Base-by-base conservation (phyloP, 176 grass and related monocot genomes). In the Musa troglodytarum region DNA sequence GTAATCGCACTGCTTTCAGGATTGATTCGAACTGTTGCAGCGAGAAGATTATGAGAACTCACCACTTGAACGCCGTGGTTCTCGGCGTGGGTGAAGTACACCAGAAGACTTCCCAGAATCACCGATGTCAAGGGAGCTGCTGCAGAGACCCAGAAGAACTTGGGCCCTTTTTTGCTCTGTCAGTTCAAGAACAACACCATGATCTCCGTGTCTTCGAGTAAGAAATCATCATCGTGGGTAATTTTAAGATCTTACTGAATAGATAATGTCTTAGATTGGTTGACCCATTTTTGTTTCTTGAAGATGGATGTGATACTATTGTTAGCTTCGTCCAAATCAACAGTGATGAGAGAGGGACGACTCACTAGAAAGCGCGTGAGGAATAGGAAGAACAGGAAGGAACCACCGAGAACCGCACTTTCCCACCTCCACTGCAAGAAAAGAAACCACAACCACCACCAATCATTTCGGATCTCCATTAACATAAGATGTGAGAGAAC, bases 51-150 rank as follows among this genome's bases (percentile, higher is more conserved):
- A 3, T 16, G 20, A 53, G 55, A 23, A 52, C 59, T 65, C 59
- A 76, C 74, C 28, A 76, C 59, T 76, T 76, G 58, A 43, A 76
- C 56, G 9, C 58, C 58, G 52, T 76, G 74, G 16, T 76, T 76
- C 17, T 76, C 57, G 2, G 54, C 53, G 11, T 25, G 74, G 16
- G 59, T 14, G 12, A 64, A n/a, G 49, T 76, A 76, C 9, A 65
- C 74, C 19, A 65, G 9, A 49, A 76, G 19, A 59, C 56, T 76
- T 16, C 26, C 74, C 4, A 76, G 17, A 10, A 76, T 50, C 74
- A 76, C 74, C 21, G 74, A 76, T 11, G 8, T 25, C 49, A 76
- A 25, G 52, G 74, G 74, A 43, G 74, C 34, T 12, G 56, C 28
- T 24, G 74, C 74, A 52, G 74, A 14, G 10, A 76, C 11, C 74